Percentiles rank a stretch among this genome's conserved stretches.
These are phyloP conservation scores for Sporisorium scitamineum DNA, from an alignment of 1,284 basidiomycete species.

Conservation along the genomic window DNA sequence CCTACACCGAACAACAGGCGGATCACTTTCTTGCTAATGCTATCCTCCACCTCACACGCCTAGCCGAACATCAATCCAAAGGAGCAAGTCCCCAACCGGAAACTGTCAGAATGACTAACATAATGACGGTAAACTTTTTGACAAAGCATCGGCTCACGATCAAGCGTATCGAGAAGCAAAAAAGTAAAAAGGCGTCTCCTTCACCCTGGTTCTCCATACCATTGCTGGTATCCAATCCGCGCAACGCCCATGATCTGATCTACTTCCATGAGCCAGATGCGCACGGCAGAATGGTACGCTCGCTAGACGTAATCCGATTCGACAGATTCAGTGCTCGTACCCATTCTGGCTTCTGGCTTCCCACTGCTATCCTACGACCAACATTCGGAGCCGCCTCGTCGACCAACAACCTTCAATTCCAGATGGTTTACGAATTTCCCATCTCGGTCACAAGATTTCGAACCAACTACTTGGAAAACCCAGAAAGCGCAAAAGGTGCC, in stretches of 20 bases:
- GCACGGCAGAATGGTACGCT: not conserved
- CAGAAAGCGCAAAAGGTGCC: not conserved
- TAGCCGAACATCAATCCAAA: not conserved
- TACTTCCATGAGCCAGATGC: not conserved
- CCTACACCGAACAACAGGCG: constrained; percentile 6
- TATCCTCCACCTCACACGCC: not conserved
- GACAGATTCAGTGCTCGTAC: not conserved
- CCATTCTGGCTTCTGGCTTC: constrained; percentile 3
- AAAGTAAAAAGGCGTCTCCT: not conserved
- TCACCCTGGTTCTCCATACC: constrained; percentile 8
- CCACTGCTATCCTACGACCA: constrained; percentile 16
- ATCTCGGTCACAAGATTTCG: not conserved
- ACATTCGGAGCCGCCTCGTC: too few relatives aligned
- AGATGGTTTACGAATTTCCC: constrained; percentile 10
- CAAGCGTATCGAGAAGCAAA: not conserved
- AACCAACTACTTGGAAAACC: not conserved
- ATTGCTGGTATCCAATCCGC: not conserved
- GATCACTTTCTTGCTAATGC: constrained; percentile 19
- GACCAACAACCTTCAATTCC: not conserved
- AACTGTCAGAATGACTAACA: too few relatives aligned
- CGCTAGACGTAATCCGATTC: constrained; percentile 15
- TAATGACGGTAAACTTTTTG: too few relatives aligned
- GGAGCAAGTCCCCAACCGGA: not conserved
- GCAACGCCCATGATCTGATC: not conserved
- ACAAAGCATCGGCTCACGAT: not conserved